Base-by-base conservation (phyloP, 306 rosid genomes). In the Vigna reflexopilosa region DNA sequence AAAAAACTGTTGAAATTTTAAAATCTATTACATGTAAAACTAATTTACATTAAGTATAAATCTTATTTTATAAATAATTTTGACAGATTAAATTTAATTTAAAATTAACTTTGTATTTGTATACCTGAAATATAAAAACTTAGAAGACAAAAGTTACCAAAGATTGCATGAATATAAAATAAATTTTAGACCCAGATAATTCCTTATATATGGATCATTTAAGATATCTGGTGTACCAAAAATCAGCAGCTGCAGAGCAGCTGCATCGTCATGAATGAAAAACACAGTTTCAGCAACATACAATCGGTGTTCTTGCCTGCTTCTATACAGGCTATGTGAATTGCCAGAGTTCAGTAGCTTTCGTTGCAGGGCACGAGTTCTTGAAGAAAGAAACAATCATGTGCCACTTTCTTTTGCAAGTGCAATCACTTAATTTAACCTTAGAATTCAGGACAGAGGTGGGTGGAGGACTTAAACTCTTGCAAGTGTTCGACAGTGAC, bases 381-480 rank as follows among this genome's bases (percentile, higher is more conserved):
- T 75, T 17, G 15, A 45, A 75, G 48, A 74, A 57, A 55, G 64
- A 50, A 61, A 40, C 51, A 76, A 52, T 12, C 42, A 11, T 51
- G 24, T 45, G 32, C 34, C 26, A 74, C 34, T 58, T 54, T 45
- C 76, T 80, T 58, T 58, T 58, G 66, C 69, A 57, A 65, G 63
- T 57, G 26, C 75, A 56, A 57, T 66, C 24, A 57, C 78, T 73
- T 45, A 72, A 47, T 73, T 73, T 45, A 77, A 47, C 75, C 70
- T 61, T 12, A 81, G 22, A 64, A 42, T 48, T 70, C 67, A 40
- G 66, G 47, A 54, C 84, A 77, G 47, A 40, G 85, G 89, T 83
- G 73, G 89, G 62, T 83, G 89, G 73, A 83, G 81, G 55, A 77
- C 85, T 86, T 86, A 69, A 86, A 73, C 70, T 14, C 61, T 2